Evolutionary conservation across 176 grass and related monocot genomes (phyloP).

Genomic region (Triticum monococcum): DNA sequence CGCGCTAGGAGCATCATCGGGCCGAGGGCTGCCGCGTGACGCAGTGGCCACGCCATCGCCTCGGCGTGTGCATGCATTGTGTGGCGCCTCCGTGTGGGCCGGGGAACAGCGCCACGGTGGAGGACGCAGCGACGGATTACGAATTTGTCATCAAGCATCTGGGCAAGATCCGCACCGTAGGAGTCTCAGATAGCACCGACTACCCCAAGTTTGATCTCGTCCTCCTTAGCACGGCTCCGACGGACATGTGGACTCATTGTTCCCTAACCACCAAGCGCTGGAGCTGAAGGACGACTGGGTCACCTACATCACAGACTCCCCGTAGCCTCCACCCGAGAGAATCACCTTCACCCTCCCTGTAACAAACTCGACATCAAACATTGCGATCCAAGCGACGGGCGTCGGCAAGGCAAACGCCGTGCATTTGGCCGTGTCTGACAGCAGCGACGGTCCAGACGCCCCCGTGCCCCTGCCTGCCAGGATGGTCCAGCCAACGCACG

Average conservation of each 20-base stretch:
- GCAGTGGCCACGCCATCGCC: too few relatives aligned
- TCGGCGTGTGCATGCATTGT: too few relatives aligned
- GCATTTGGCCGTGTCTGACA: conserved; percentile 34
- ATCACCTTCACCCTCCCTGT: conserved; percentile 87
- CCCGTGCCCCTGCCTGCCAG: conserved; percentile 37
- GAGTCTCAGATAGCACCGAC: conserved; percentile 66
- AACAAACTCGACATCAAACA: conserved; percentile 86
- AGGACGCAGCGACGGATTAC: conserved; percentile 67
- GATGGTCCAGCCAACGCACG: conserved; percentile 60
- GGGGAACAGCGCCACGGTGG: conserved; percentile 44
- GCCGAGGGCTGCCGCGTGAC: too few relatives aligned
- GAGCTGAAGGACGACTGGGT: conserved; percentile 73
- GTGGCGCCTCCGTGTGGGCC: too few relatives aligned
- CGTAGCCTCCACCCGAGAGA: conserved; percentile 68
- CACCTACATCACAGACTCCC: conserved; percentile 82
- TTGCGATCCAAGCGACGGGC: conserved; percentile 57
- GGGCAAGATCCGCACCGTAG: conserved; percentile 66
- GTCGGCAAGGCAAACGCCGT: conserved; percentile 47
- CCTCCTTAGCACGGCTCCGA: conserved; percentile 60
- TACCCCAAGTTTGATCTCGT: conserved; percentile 87
- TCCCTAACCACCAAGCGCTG: conserved; percentile 60
- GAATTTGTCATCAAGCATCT: conserved; percentile 87
- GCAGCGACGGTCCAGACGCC: conserved; percentile 16
- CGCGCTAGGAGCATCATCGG: too few relatives aligned
- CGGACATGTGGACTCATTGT: conserved; percentile 83